These are phyloP conservation scores for Marasmius tenuissimus DNA, from an alignment of 1,284 basidiomycete species.

Conservation along the genomic window DNA sequence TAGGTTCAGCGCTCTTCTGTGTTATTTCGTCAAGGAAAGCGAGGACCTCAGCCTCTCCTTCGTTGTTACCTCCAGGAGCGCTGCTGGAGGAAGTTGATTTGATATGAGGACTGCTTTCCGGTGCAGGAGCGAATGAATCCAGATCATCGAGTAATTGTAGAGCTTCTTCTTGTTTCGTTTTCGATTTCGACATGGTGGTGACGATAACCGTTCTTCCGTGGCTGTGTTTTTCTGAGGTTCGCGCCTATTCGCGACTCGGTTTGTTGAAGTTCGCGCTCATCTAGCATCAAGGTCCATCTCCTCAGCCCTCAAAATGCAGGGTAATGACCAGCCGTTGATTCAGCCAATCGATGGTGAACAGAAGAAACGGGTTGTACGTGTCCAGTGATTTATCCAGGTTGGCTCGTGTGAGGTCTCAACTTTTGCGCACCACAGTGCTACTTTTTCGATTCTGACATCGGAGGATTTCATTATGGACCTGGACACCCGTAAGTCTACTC, in stretches of 20 bases:
- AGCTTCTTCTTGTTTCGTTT: conserved; percentile 87
- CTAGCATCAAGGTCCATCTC: not conserved
- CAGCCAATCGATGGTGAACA: conserved; percentile 74
- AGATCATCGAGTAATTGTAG: conserved; percentile 89
- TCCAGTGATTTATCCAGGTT: conserved; percentile 20
- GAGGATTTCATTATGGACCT: conserved; percentile 98
- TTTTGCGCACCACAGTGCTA: conserved; percentile 65
- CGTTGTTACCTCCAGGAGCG: conserved; percentile 28
- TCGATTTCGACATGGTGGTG: conserved; percentile 53
- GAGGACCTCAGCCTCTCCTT: conserved; percentile 78
- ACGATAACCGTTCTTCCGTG: not conserved
- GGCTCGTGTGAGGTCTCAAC: conserved; percentile 3
- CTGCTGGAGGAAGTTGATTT: conserved; percentile 19
- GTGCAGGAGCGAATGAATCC: conserved; percentile 62
- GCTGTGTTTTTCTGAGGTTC: no score
- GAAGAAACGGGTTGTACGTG: conserved; percentile 82
- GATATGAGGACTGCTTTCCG: conserved; percentile 22
- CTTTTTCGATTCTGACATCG: conserved; percentile 98
- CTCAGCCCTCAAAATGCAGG: not conserved
- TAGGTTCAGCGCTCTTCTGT: conserved; percentile 81
- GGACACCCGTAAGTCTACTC: conserved; percentile 72
- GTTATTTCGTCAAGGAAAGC: conserved; percentile 95
- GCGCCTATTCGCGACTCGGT: no score
- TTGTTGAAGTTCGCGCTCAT: not conserved
- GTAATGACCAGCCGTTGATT: conserved; percentile 34